Percentiles rank a stretch among this genome's conserved stretches.
These are phyloP conservation scores for Podila verticillata DNA, from an alignment of 192 early-diverging fungal genomes.

Conservation along the genomic window DNA sequence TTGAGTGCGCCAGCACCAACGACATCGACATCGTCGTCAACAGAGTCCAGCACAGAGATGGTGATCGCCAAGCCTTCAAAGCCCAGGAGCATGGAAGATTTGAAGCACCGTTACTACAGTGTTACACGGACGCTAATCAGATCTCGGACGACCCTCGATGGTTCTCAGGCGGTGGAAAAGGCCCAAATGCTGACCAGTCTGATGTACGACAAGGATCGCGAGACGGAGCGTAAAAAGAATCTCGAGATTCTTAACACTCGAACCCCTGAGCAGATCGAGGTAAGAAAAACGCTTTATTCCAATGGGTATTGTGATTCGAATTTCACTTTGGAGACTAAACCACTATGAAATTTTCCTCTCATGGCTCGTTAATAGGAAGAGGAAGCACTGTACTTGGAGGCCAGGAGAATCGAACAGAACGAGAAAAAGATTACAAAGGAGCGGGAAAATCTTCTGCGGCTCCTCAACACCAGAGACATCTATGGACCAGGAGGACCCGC, in stretches of 20 bases:
- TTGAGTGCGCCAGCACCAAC: not conserved
- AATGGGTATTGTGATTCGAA: not conserved
- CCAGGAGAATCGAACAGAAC: slow-evolving; percentile 82
- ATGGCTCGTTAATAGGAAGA: slow-evolving; percentile 66
- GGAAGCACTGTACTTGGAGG: slow-evolving; percentile 81
- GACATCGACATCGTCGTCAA: not conserved
- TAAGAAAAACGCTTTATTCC: not conserved
- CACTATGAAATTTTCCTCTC: not conserved
- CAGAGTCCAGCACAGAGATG: slow-evolving; percentile 12
- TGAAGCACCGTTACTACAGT: slow-evolving; percentile 88
- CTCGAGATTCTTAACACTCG: slow-evolving; percentile 76
- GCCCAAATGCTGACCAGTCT: slow-evolving; percentile 40
- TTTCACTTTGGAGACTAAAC: too few relatives aligned
- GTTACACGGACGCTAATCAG: slow-evolving; percentile 73
- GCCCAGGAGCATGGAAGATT: slow-evolving; percentile 69
- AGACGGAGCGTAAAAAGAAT: slow-evolving; percentile 85
- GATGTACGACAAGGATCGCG: slow-evolving; percentile 67
- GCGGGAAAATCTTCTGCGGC: slow-evolving; percentile 79
- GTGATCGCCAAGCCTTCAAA: slow-evolving; percentile 28
- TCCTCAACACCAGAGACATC: slow-evolving; percentile 64
- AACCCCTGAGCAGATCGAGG: slow-evolving; percentile 79
- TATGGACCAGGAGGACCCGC: slow-evolving; percentile 43
- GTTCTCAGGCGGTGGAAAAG: slow-evolving; percentile 43
- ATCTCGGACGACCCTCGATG: slow-evolving; percentile 50
- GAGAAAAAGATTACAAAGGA: slow-evolving; percentile 80